Evolutionary conservation across 306 rosid species (phyloP), one percentile per base, ranked within the genome.

Genomic region (Ormosia emarginata): DNA sequence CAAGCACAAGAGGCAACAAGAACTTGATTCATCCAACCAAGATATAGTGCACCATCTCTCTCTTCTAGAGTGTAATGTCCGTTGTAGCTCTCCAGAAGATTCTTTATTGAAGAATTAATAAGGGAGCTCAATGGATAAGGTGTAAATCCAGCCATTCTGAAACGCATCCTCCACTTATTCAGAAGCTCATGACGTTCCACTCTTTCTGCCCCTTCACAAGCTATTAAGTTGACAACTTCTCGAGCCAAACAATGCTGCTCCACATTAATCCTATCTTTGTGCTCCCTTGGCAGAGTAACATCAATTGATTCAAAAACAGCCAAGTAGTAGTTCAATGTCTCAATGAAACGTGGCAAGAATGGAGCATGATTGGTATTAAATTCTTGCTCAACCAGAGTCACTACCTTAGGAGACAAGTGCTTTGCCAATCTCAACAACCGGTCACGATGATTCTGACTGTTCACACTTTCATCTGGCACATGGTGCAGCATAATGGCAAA

Each of bases 221-320:
- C 99, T 70, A 96, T 78, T 17, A 96, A 80, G 87, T 96, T 96
- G 8, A 96, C 98, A 17, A 96, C 86, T 66, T 93, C 98, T 11
- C 97, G 86, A 7, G 99, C 99, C 88, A 96, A 85, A 84, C 99
- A 96, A 62, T 93, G 97, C 79, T 93, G 98, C 85, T 96, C 99
- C 8, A 96, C 92, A 44, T 88, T 92, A 53, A 96, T 96, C 75
- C 98, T 92, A 86, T 93, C 97, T 65, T 67, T 85, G 86, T 92
- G 85, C 29, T 96, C 98, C 90, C 99, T 87, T 9, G 97, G 92
- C 76, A 93, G 82, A 61, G 87, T 84, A 43, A 73, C 84, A 71
- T 95, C 99, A 30, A 95, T 84, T 15, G 98, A 92, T 52, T 95
- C 97, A 15, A 92, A 95, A 44, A 92, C 18, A n/a, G 98, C 91